These are phyloP conservation scores for Neurospora sp. DNA, from an alignment of 495 filamentous ascomycete genomes.

Conservation along the genomic window DNA sequence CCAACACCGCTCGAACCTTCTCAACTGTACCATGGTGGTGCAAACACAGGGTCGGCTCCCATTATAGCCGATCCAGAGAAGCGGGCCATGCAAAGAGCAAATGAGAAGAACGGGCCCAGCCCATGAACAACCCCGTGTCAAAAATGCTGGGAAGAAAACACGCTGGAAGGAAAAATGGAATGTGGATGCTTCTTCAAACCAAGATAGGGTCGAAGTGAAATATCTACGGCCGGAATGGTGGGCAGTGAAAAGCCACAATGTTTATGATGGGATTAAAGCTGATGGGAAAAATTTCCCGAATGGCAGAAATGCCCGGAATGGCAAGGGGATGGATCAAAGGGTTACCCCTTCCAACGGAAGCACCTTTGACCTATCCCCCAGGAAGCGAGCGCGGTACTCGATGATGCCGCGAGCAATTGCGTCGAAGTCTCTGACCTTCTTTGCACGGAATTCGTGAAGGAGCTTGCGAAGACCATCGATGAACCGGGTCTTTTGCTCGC, in stretches of 20 bases:
- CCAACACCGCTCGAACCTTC: background rate
- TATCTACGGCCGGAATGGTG: conserved; percentile 12
- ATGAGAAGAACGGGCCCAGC: background rate
- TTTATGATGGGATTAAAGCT: background rate
- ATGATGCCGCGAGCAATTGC: conserved; percentile 73
- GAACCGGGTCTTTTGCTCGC: conserved; percentile 62
- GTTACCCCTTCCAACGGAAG: conserved; percentile 29
- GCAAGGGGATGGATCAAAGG: conserved; percentile 13
- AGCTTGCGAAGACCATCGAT: conserved; percentile 63
- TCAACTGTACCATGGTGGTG: background rate
- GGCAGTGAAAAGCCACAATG: background rate
- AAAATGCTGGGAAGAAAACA: conserved; percentile 1
- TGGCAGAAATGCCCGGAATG: background rate
- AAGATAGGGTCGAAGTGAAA: background rate
- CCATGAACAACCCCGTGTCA: background rate
- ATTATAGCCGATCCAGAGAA: background rate
- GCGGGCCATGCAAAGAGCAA: background rate
- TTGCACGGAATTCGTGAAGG: conserved; percentile 61
- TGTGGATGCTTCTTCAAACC: background rate
- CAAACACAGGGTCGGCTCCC: background rate
- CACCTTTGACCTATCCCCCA: conserved; percentile 42
- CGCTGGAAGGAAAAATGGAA: conserved; percentile 5
- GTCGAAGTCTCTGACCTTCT: conserved; percentile 69
- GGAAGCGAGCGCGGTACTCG: conserved; percentile 56
- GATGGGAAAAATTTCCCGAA: background rate